Percentiles rank a stretch among this genome's conserved stretches.
phyloP scores from a whole-genome alignment of 2,329 filamentous ascomycete species.

The Colletotrichum noveboracense region DNA sequence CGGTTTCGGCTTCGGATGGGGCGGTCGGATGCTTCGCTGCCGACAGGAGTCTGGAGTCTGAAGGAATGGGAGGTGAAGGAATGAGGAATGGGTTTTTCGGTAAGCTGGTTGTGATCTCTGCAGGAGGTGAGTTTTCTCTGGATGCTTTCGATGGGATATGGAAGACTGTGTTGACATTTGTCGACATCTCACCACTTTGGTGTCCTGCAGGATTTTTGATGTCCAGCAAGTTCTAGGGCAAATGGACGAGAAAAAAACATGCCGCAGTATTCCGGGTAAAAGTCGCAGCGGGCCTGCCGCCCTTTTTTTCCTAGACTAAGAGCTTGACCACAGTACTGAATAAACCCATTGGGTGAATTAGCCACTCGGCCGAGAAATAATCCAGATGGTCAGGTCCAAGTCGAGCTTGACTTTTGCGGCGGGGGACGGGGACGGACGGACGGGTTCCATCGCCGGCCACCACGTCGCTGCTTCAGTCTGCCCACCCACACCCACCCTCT shows the following conservation, averaged over 20 bases:
- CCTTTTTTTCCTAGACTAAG: background rate
- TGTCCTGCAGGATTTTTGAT: too few species aligned
- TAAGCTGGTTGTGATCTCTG: background rate
- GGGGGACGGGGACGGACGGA: background rate
- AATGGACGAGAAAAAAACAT: background rate
- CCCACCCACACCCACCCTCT: background rate
- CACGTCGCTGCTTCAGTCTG: background rate
- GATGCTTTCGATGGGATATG: accelerated
- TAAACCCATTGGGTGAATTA: background rate
- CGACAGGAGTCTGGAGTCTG: background rate
- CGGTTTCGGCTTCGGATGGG: background rate
- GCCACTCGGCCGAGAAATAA: background rate
- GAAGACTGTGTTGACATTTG: background rate
- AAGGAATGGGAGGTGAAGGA: too few species aligned
- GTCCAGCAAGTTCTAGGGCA: background rate
- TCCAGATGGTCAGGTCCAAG: background rate
- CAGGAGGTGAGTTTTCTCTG: background rate
- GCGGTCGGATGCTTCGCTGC: background rate
- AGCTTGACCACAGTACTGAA: background rate
- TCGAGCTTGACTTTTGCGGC: background rate
- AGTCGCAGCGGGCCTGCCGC: background rate
- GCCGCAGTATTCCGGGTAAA: background rate
- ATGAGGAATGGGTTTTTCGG: too few species aligned
- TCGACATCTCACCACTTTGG: background rate
- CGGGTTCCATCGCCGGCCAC: background rate